These are phyloP conservation scores for Sporopachydermia cereana DNA, from an alignment of 1,139 yeast genomes.

Conservation along the genomic window DNA sequence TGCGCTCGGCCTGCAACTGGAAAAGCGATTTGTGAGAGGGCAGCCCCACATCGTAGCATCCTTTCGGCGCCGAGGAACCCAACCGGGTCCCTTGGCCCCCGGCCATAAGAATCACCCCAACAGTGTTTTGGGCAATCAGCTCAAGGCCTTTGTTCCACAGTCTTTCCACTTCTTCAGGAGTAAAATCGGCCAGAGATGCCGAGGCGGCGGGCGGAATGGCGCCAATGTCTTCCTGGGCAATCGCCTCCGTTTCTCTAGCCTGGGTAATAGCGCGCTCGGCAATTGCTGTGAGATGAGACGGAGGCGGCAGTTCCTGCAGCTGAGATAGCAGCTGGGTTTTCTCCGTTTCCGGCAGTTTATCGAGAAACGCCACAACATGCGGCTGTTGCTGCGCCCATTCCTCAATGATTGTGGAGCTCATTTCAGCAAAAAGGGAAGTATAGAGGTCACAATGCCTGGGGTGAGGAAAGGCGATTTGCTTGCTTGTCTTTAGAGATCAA, in stretches of 20 bases:
- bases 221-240: slow-evolving; percentile 15
- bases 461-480: too few relatives aligned
- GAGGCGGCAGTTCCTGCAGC: slow-evolving; percentile 15
- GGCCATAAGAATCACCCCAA: slow-evolving; percentile 85
- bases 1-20: slow-evolving; percentile 87
- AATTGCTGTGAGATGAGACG: slow-evolving; percentile 6
- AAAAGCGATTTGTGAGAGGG: slow-evolving; percentile 80
- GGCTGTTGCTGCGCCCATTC: slow-evolving; percentile 26
- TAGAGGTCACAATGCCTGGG: too few relatives aligned
- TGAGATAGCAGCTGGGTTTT: slow-evolving; percentile 20
- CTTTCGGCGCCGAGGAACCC: slow-evolving; percentile 86
- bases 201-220: slow-evolving; percentile 26
- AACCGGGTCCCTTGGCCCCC: slow-evolving; percentile 98
- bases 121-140: slow-evolving; percentile 60
- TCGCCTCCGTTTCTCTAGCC: slow-evolving; percentile 7
- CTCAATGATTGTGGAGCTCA: not conserved
- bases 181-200: slow-evolving; percentile 23
- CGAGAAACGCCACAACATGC: slow-evolving; percentile 29
- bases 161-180: slow-evolving; percentile 14
- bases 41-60: slow-evolving; percentile 78
- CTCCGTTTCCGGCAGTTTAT: slow-evolving; percentile 20
- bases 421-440: not conserved
- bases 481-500: too few relatives aligned
- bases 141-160: slow-evolving; percentile 57
- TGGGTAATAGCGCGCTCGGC: slow-evolving; percentile 9